Conservation (phyloP, 2,329 filamentous ascomycete species). For the Fonsecaea nubica region DNA sequence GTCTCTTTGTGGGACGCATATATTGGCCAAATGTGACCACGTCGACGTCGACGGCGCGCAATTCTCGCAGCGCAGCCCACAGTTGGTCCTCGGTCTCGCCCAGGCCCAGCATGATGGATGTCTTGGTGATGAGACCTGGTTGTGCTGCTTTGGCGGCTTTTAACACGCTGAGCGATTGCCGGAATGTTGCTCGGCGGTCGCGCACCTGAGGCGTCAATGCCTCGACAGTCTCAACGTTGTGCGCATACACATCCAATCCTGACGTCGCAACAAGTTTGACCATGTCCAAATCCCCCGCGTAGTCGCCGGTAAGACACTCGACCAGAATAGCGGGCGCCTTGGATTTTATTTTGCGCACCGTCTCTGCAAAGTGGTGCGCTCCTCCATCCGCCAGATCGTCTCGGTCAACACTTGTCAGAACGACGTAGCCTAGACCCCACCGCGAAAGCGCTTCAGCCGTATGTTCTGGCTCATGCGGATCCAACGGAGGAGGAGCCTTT, state of each 20-base stretch:
- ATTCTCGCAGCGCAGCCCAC: conserved; percentile 76
- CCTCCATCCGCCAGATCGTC: conserved; percentile 92
- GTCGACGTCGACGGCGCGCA: conserved; percentile 81
- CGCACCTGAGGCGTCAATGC: conserved; percentile 86
- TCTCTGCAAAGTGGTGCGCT: conserved; percentile 88
- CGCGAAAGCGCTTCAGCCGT: conserved; percentile 89
- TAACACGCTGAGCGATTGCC: conserved; percentile 81
- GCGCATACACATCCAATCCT: conserved; percentile 93
- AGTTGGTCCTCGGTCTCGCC: conserved; percentile 91
- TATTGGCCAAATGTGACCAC: conserved; percentile 99
- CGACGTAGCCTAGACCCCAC: conserved; percentile 96
- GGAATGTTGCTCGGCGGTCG: conserved; percentile 86
- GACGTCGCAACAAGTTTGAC: conserved; percentile 82
- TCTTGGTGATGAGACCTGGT: conserved; percentile 91
- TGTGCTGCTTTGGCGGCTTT: conserved; percentile 79
- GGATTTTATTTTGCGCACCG: conserved; percentile 89
- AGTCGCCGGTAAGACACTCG: conserved; percentile 73
- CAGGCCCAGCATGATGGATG: conserved; percentile 93
- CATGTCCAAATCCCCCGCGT: conserved; percentile 83
- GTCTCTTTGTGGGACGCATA: conserved; percentile 97
- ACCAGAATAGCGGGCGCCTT: conserved; percentile 61
- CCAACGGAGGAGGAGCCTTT: conserved; percentile 76
- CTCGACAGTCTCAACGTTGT: conserved; percentile 96
- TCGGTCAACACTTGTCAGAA: conserved; percentile 90
- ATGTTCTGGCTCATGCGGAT: conserved; percentile 95